Evolutionary conservation across 768 basidiomycete species (phyloP).

Genomic region (Boletus eberwhitei): DNA sequence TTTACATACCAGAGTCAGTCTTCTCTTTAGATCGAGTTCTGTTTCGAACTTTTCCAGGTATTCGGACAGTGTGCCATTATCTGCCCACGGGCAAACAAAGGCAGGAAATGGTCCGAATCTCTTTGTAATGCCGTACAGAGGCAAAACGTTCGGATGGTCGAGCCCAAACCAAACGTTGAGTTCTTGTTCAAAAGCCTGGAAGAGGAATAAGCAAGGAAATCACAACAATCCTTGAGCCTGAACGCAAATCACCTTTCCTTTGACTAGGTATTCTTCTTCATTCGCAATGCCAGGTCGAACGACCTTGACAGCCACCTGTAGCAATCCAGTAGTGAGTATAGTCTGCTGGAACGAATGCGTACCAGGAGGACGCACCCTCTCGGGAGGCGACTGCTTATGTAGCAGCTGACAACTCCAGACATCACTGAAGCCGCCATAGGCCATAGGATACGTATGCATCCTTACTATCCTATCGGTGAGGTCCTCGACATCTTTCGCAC

Average conservation of each 20-base stretch:
- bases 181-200: slow-evolving; percentile 28
- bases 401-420: slow-evolving; percentile 24
- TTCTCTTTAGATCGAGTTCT: slow-evolving; percentile 8
- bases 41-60: slow-evolving; percentile 24
- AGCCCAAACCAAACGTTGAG: slow-evolving; percentile 30
- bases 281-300: slow-evolving; percentile 11
- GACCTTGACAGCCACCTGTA: slow-evolving; percentile 29
- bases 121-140: slow-evolving; percentile 25
- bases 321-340: background rate
- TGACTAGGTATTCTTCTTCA: slow-evolving; percentile 3
- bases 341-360: background rate
- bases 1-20: slow-evolving; percentile 18
- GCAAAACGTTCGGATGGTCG: slow-evolving; percentile 29
- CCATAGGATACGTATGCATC: slow-evolving; percentile 19
- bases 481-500: background rate
- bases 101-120: slow-evolving; percentile 30
- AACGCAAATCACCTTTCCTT: slow-evolving; percentile 10
- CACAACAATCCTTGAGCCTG: background rate
- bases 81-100: slow-evolving; percentile 35
- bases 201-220: slow-evolving; percentile 5
- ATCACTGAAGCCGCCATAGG: slow-evolving; percentile 31
- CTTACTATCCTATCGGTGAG: slow-evolving; percentile 20
- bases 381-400: background rate
- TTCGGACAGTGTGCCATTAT: slow-evolving; percentile 29
- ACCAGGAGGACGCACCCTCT: slow-evolving; percentile 11